These are phyloP conservation scores for Pogostemon cablin DNA, from an alignment of 257 asterid species.

Conservation along the genomic window DNA sequence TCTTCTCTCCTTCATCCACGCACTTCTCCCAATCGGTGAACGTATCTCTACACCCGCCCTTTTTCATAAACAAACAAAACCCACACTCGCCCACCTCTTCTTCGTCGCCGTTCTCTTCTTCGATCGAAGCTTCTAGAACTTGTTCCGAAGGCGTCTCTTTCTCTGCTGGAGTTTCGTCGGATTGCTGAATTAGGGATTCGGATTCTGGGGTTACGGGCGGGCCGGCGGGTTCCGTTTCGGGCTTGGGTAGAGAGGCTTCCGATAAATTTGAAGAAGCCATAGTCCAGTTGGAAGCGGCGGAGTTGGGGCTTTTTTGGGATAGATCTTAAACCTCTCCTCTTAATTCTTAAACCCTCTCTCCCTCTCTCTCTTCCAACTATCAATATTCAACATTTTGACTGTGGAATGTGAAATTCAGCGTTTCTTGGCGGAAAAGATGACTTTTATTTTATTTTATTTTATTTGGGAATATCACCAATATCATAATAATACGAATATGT, in stretches of 20 bases:
- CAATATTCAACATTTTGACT: not conserved
- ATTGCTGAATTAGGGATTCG: slow-evolving; percentile 21
- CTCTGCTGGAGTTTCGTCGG: slow-evolving; percentile 21
- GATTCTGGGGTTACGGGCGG: slow-evolving; percentile 33
- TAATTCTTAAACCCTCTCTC: slow-evolving; percentile 39
- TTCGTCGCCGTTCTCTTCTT: slow-evolving; percentile 29
- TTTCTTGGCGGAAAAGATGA: slow-evolving; percentile 22
- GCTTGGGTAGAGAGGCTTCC: slow-evolving; percentile 28
- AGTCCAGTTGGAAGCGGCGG: slow-evolving; percentile 30
- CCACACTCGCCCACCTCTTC: slow-evolving; percentile 75
- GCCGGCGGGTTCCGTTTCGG: slow-evolving; percentile 11
- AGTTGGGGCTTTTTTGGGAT: slow-evolving; percentile 51
- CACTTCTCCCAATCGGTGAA: slow-evolving; percentile 84
- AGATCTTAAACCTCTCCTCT: slow-evolving; percentile 52
- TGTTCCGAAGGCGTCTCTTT: slow-evolving; percentile 12
- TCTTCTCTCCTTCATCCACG: slow-evolving; percentile 77
- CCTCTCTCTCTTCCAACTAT: not conserved
- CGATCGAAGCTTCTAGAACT: slow-evolving; percentile 20
- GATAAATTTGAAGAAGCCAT: slow-evolving; percentile 50
- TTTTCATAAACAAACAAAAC: slow-evolving; percentile 85
- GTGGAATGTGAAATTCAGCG: not conserved
- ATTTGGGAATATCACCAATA: too few relatives aligned
- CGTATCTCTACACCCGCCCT: slow-evolving; percentile 71
- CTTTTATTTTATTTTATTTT: not conserved
- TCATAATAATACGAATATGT: too few relatives aligned